Conservation (phyloP, 140 eudicot genomes). For the Artemisia princeps region DNA sequence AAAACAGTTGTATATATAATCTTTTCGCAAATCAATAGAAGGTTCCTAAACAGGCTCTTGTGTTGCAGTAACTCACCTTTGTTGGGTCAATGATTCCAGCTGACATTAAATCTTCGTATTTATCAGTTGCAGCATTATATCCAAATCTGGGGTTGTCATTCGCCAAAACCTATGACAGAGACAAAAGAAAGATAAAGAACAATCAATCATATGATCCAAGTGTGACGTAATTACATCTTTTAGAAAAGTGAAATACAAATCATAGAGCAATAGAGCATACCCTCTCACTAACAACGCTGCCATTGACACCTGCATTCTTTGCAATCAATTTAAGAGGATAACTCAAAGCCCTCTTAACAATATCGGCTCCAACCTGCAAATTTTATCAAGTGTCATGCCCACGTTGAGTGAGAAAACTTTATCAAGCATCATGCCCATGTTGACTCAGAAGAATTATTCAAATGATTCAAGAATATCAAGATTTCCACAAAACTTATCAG, state of each 20-base stretch:
- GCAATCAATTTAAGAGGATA: conserved; percentile 87
- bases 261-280: conserved; percentile 16
- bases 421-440: neutral
- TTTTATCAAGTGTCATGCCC: neutral
- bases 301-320: conserved; percentile 92
- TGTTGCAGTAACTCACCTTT: conserved; percentile 45
- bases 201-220: neutral
- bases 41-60: neutral
- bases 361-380: conserved; percentile 92
- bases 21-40: neutral
- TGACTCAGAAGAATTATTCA: neutral
- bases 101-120: conserved; percentile 82
- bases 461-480: neutral
- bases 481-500: neutral
- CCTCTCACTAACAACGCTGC: conserved; percentile 94
- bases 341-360: conserved; percentile 82
- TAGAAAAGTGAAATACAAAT: neutral
- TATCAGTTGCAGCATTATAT: conserved; percentile 82
- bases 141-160: conserved; percentile 56
- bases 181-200: conserved; percentile 5
- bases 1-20: neutral
- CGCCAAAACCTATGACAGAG: conserved; percentile 51
- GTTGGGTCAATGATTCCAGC: conserved; percentile 96
- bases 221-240: neutral
- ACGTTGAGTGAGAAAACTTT: neutral